These are phyloP conservation scores for Acer yangbiense DNA, from an alignment of 345 rosid genomes.

Conservation along the genomic window DNA sequence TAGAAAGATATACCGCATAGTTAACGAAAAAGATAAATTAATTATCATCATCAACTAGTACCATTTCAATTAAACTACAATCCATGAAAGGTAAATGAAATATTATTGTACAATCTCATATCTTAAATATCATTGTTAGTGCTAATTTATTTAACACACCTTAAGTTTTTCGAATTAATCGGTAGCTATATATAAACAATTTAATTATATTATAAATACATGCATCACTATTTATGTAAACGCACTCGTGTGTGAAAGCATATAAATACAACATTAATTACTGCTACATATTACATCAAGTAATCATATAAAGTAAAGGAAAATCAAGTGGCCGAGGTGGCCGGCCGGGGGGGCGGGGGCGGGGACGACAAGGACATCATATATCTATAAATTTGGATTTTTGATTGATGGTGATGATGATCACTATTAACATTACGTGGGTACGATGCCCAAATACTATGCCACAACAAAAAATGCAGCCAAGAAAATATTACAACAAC, in stretches of 20 bases:
- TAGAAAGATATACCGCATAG: too few species aligned
- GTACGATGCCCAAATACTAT: not conserved
- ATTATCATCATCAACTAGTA: not conserved
- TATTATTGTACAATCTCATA: too few species aligned
- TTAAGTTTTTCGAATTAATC: too few species aligned
- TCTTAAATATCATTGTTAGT: too few species aligned
- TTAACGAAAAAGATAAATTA: too few species aligned
- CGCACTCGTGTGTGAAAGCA: not conserved
- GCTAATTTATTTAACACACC: too few species aligned
- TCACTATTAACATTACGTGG: constrained; percentile 10
- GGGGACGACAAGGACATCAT: constrained; percentile 15
- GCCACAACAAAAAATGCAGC: not conserved
- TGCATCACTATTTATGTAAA: too few species aligned
- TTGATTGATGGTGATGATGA: not conserved
- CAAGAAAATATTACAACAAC: not conserved
- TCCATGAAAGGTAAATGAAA: too few species aligned
- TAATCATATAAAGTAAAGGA: constrained; percentile 9
- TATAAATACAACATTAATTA: not conserved
- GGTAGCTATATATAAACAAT: too few species aligned
- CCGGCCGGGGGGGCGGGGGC: not conserved
- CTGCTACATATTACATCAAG: not conserved
- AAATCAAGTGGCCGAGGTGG: not conserved
- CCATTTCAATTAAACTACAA: not conserved
- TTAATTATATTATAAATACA: too few species aligned
- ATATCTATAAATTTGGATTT: constrained; percentile 7